Base-by-base conservation (phyloP, 2,329 filamentous ascomycete genomes). In the Fusarium nurragi region DNA sequence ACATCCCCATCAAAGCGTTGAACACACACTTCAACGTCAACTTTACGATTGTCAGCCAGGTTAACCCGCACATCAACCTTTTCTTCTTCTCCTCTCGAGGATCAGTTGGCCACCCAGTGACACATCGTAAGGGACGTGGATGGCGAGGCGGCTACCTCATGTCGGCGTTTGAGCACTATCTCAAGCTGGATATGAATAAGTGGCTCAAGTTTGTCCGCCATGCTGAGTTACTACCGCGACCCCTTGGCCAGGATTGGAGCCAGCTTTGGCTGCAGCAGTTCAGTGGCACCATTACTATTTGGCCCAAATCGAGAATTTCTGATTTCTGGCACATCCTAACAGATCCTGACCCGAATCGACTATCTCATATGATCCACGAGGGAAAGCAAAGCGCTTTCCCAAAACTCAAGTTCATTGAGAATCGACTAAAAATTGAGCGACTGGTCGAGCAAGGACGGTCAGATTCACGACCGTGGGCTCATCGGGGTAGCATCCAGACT, bases 11-110 rank as follows among this genome's bases (percentile, higher is more conserved):
- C 73, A 95, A 94, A 77, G 91, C 94, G 3, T 84, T 99, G 48
- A 98, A 99, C 76, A 84, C 97, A 2, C 93, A 98, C 74, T 99
- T 99, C 82, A 98, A 98, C 76, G 95, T 98, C 76, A 97, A 97
- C 76, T 99, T 98, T 77, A 94, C 92, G 65, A 94, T 99, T 65
- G 95, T 89, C 70, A 85, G 83, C 68, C 86, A 93, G 79, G 94
- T 97, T 45, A 99, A 99, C 76, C 95, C 95, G 3, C 95, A 99
- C 76, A 94, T 99, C 77, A 98, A 97, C 73, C 88, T 98, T 25
- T 99, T 99, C 84, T 98, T 99, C 85, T 99, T 98, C 82, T 95
- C 91, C 26, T 97, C 94, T 1, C 87, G 95, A 28, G 95, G 95
- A 13, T 90, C 91, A 0, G 94, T 98, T 11, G 95, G 95, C 6